Percentiles rank a stretch among this genome's conserved stretches.
Conservation (phyloP, 1,284 basidiomycete genomes). For the Cutaneotrichosporon sp. region DNA sequence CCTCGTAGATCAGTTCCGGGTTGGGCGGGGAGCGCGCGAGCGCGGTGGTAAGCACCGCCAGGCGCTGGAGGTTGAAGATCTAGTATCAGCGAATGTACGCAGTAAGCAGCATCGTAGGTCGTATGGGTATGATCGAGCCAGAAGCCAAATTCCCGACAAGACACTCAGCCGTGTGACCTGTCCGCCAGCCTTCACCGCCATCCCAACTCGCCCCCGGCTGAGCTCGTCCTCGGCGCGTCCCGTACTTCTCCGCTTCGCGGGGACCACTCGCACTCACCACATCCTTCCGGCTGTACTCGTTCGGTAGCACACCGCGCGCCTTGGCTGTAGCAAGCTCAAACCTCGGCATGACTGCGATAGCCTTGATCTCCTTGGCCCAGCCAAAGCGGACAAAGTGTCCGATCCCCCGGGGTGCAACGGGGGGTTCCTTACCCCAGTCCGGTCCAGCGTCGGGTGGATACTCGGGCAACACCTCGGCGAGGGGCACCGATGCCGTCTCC, state of each 20-base stretch:
- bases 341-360: conserved; percentile 89
- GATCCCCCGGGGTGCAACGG: conserved; percentile 82
- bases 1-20: conserved; percentile 92
- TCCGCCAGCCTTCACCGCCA: neutral
- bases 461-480: conserved; percentile 95
- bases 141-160: neutral
- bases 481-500: conserved; percentile 81
- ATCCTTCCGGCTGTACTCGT: conserved; percentile 82
- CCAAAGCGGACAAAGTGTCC: conserved; percentile 92
- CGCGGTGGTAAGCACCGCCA: conserved; percentile 97
- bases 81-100: conserved; percentile 46
- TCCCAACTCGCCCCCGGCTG: too few relatives aligned
- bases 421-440: conserved; percentile 85
- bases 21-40: conserved; percentile 88
- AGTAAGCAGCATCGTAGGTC: neutral
- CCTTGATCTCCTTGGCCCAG: conserved; percentile 84
- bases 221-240: neutral
- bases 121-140: neutral
- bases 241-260: neutral
- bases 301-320: conserved; percentile 83
- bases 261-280: conserved; percentile 63
- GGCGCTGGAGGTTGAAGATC: conserved; percentile 96
- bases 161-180: neutral
- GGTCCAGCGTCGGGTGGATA: conserved; percentile 90
- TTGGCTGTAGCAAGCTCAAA: conserved; percentile 97